phyloP scores from a whole-genome alignment of 495 filamentous ascomycete species.

The Daldinia bambusicola region DNA sequence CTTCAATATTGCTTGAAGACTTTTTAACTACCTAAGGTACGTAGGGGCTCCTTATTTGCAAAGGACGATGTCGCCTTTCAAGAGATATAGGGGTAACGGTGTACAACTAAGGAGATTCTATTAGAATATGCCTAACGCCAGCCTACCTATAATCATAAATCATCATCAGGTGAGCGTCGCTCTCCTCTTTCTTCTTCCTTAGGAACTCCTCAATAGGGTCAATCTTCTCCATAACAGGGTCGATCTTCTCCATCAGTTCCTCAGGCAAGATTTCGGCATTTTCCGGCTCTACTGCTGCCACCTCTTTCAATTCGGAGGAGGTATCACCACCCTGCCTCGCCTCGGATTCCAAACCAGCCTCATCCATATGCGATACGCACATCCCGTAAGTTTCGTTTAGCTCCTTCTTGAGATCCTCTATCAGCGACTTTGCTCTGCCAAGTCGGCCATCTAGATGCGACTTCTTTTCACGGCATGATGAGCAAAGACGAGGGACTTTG shows the following conservation, averaged over 20 bases:
- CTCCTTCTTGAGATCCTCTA: slow-evolving; percentile 10
- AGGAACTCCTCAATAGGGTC: slow-evolving; percentile 26
- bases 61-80: no score
- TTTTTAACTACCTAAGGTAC: neutral
- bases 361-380: slow-evolving; percentile 26
- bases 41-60: no score
- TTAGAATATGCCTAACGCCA: neutral
- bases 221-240: slow-evolving; percentile 5
- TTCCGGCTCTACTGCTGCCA: neutral
- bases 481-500: slow-evolving; percentile 8
- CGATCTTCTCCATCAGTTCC: neutral
- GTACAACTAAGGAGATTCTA: neutral
- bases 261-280: neutral
- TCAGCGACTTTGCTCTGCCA: slow-evolving; percentile 2
- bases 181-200: slow-evolving; percentile 31
- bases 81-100: neutral
- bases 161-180: slow-evolving; percentile 40
- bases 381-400: slow-evolving; percentile 10
- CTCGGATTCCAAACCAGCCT: slow-evolving; percentile 15
- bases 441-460: neutral
- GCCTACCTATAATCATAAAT: slow-evolving; percentile 8
- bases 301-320: neutral
- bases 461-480: slow-evolving; percentile 19
- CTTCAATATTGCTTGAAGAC: neutral
- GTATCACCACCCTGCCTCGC: neutral